Evolutionary conservation across 345 rosid genomes (phyloP).

Genomic region (Euphorbia peplus): DNA sequence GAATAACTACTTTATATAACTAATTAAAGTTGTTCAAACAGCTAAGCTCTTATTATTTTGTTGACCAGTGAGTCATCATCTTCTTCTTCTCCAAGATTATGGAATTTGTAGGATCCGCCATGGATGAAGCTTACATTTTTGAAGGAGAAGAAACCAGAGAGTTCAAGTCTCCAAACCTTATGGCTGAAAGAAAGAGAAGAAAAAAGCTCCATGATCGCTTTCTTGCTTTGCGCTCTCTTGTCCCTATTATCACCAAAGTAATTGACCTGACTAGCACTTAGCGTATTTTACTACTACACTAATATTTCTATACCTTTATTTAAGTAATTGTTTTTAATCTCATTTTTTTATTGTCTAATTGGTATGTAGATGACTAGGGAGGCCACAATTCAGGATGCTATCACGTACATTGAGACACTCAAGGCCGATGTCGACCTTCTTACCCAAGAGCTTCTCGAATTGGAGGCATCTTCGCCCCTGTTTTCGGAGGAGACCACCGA

Average conservation of each 20-base stretch:
- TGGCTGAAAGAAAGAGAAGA: slow-evolving; percentile 76
- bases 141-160: slow-evolving; percentile 10
- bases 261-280: too few species aligned
- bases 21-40: neutral
- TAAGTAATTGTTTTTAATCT: neutral
- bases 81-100: slow-evolving; percentile 15
- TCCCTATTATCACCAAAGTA: slow-evolving; percentile 86
- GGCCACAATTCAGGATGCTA: slow-evolving; percentile 75
- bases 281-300: too few species aligned
- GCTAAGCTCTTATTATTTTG: neutral
- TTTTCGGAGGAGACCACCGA: slow-evolving; percentile 3
- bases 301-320: neutral
- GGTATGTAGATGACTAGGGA: slow-evolving; percentile 70
- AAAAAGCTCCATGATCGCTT: slow-evolving; percentile 71
- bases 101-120: slow-evolving; percentile 33
- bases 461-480: slow-evolving; percentile 41
- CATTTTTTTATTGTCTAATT: neutral
- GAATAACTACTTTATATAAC: slow-evolving; percentile 19
- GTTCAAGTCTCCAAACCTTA: slow-evolving; percentile 70
- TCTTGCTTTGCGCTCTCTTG: slow-evolving; percentile 63
- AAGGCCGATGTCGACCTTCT: slow-evolving; percentile 44
- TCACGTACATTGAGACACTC: slow-evolving; percentile 66
- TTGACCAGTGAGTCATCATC: neutral
- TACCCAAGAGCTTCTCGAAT: slow-evolving; percentile 49
- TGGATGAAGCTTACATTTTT: too few species aligned